A percentile compares a stretch with the other conserved stretches of the same genome.
phyloP scores from a whole-genome alignment of 1,139 yeast genomes.

The Geotrichum phurueaensis region DNA sequence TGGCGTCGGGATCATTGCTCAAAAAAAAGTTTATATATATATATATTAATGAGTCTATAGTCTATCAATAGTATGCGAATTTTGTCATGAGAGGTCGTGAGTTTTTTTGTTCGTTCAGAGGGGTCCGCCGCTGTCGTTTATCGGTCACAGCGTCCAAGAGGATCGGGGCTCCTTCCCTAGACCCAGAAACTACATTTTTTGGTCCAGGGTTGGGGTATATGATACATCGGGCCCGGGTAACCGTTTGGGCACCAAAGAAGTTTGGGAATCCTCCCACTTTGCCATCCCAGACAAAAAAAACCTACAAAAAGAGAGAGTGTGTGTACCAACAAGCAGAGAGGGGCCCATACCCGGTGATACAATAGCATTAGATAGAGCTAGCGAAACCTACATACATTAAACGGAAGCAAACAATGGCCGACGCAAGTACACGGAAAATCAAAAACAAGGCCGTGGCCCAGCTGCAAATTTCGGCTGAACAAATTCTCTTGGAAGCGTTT shows the following conservation, averaged over 20 bases:
- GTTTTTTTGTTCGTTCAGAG: neutral
- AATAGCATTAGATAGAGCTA: neutral
- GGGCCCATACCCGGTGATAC: too few relatives aligned
- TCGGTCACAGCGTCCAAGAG: neutral
- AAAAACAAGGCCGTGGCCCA: slow-evolving; percentile 45
- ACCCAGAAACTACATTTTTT: neutral
- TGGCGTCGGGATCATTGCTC: slow-evolving; percentile 53
- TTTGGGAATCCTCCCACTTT: neutral
- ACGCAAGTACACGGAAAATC: slow-evolving; percentile 23
- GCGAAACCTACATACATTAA: neutral
- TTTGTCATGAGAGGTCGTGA: too few relatives aligned
- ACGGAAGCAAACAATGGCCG: slow-evolving; percentile 9
- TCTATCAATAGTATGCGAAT: too few relatives aligned
- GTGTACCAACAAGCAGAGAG: too few relatives aligned
- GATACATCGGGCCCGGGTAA: neutral
- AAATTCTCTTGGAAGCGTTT: slow-evolving; percentile 50
- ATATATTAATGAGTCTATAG: too few relatives aligned
- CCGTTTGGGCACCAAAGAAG: neutral
- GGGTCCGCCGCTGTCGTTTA: neutral
- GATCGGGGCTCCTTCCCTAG: neutral
- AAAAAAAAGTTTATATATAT: neutral
- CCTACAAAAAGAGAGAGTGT: too few relatives aligned
- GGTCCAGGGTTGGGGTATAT: neutral
- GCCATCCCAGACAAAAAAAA: neutral
- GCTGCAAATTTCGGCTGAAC: slow-evolving; percentile 52